Percentiles rank a stretch among this genome's conserved stretches.
Evolutionary conservation across 805 yeast species (phyloP).

Genomic region (Teunomyces tritomae): DNA sequence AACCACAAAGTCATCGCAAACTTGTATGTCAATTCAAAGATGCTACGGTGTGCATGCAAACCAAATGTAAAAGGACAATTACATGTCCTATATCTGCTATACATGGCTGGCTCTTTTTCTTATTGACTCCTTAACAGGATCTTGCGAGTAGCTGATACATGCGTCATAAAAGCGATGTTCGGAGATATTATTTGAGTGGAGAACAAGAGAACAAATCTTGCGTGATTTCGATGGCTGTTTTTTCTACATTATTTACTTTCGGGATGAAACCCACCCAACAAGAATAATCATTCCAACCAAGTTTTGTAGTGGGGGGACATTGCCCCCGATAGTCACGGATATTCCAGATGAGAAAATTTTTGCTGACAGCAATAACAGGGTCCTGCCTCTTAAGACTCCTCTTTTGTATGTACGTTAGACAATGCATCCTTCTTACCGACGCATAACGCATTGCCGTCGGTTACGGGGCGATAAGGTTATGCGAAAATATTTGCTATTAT

Average conservation of each 20-base stretch:
- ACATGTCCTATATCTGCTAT: too few relatives aligned
- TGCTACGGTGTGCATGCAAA: background rate
- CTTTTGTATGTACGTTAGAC: too few relatives aligned
- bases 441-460: background rate
- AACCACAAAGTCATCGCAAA: background rate
- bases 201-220: background rate
- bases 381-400: too few relatives aligned
- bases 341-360: too few relatives aligned
- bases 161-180: background rate
- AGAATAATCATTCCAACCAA: background rate
- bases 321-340: background rate
- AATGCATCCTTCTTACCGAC: too few relatives aligned
- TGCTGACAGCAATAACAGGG: too few relatives aligned
- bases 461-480: background rate
- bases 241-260: background rate
- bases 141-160: background rate
- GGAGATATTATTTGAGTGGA: background rate
- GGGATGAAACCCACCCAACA: background rate
- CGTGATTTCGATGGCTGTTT: constrained; percentile 1
- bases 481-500: background rate
- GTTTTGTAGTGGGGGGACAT: background rate
- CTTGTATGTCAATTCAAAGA: too few relatives aligned
- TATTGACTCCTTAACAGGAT: too few relatives aligned
- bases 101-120: too few relatives aligned
- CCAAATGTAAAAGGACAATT: background rate